These are phyloP conservation scores for Chamaenerion angustifolium DNA, from an alignment of 345 rosid species.

Conservation along the genomic window DNA sequence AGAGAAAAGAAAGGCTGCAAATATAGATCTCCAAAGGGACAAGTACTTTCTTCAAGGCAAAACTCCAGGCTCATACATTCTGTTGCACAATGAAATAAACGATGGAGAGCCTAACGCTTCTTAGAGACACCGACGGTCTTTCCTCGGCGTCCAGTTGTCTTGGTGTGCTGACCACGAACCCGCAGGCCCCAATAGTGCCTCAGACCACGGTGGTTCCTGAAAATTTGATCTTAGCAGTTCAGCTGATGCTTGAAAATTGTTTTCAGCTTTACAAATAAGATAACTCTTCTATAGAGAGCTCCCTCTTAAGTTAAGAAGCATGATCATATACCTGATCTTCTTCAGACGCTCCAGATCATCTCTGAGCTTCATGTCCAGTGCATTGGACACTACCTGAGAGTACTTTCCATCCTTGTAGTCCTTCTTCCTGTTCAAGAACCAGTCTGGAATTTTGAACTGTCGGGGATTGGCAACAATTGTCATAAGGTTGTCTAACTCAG, in stretches of 20 bases:
- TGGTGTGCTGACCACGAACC: constrained; percentile 95
- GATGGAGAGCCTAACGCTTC: constrained; percentile 26
- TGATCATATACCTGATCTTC: constrained; percentile 49
- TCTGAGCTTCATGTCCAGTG: constrained; percentile 87
- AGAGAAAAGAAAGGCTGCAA: no score
- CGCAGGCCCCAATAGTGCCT: constrained; percentile 99
- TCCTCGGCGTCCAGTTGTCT: constrained; percentile 90
- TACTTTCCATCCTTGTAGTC: constrained; percentile 86
- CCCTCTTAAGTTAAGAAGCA: no score
- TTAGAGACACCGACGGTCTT: constrained; percentile 92
- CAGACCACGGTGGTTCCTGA: constrained; percentile 92
- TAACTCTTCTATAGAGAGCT: no score
- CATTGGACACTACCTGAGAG: constrained; percentile 84
- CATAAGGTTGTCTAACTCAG: constrained; percentile 81
- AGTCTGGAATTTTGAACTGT: constrained; percentile 84
- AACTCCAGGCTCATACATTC: no score
- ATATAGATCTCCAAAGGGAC: no score
- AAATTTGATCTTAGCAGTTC: background rate
- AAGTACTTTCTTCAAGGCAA: no score
- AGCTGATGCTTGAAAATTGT: background rate
- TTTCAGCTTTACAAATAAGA: no score
- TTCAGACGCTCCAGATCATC: constrained; percentile 92
- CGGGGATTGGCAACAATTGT: constrained; percentile 72
- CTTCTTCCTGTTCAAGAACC: constrained; percentile 90
- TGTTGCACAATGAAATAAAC: no score